phyloP scores from a whole-genome alignment of 306 rosid genomes.

The Dryas alaskensis region DNA sequence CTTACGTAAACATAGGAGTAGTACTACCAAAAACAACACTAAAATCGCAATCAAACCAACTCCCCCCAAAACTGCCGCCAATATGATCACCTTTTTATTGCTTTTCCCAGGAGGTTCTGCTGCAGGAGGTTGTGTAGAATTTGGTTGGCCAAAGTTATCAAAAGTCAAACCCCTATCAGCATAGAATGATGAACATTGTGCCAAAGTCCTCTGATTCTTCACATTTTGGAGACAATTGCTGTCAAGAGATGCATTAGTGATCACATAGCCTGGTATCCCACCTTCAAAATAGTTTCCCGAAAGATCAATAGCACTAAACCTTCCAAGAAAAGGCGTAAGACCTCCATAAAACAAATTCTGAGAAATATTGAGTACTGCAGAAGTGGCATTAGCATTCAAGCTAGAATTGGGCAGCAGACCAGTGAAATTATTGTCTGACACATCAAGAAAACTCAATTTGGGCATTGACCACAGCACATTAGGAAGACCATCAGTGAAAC shows the following conservation, averaged over 20 bases:
- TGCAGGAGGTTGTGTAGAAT: slow-evolving; percentile 35
- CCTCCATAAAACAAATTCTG: slow-evolving; percentile 65
- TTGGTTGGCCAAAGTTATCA: slow-evolving; percentile 61
- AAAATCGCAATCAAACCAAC: slow-evolving; percentile 50
- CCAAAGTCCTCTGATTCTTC: slow-evolving; percentile 50
- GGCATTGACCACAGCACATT: slow-evolving; percentile 57
- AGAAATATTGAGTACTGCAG: slow-evolving; percentile 53
- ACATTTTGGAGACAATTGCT: slow-evolving; percentile 66
- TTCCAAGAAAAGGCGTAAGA: slow-evolving; percentile 45
- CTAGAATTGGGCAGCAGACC: slow-evolving; percentile 62
- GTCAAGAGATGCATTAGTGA: slow-evolving; percentile 41
- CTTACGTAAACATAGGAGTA: slow-evolving; percentile 39
- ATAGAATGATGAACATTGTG: slow-evolving; percentile 66
- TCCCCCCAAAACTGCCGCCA: slow-evolving; percentile 80
- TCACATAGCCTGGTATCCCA: slow-evolving; percentile 41
- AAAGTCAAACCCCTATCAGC: slow-evolving; percentile 54
- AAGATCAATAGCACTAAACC: slow-evolving; percentile 61
- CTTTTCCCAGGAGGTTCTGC: slow-evolving; percentile 39
- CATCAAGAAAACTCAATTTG: slow-evolving; percentile 55
- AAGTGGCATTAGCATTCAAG: slow-evolving; percentile 31
- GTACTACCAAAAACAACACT: slow-evolving; percentile 34
- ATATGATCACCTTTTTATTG: slow-evolving; percentile 44
- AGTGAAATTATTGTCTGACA: slow-evolving; percentile 67
- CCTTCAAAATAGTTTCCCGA: slow-evolving; percentile 79
- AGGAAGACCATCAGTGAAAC: slow-evolving; percentile 59